phyloP scores from a whole-genome alignment of 306 rosid genomes.

The Inga oerstediana region DNA sequence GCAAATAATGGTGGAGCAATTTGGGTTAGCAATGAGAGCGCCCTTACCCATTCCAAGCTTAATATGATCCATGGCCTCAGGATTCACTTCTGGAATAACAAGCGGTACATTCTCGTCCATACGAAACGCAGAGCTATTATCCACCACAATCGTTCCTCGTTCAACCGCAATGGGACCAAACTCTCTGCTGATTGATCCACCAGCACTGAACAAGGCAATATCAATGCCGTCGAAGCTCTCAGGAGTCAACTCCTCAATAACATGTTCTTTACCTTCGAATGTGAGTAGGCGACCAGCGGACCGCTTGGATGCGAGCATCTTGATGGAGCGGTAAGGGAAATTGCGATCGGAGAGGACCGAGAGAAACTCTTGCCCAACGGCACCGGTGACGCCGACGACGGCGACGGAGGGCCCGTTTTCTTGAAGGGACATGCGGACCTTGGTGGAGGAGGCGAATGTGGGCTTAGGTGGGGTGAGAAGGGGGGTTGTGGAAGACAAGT shows the following conservation, averaged over 20 bases:
- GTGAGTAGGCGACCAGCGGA: slow-evolving; percentile 66
- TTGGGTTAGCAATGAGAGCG: slow-evolving; percentile 87
- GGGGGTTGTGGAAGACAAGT: slow-evolving; percentile 34
- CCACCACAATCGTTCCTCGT: slow-evolving; percentile 77
- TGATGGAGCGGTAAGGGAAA: slow-evolving; percentile 77
- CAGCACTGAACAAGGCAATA: slow-evolving; percentile 94
- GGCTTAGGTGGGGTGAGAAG: slow-evolving; percentile 31
- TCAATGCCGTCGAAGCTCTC: slow-evolving; percentile 85
- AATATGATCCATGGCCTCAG: slow-evolving; percentile 75
- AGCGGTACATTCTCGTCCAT: slow-evolving; percentile 84
- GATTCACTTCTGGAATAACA: slow-evolving; percentile 94
- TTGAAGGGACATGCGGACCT: slow-evolving; percentile 71
- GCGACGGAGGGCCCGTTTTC: slow-evolving; percentile 81
- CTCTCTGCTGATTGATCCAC: slow-evolving; percentile 83
- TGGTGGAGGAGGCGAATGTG: slow-evolving; percentile 24
- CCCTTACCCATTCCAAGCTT: slow-evolving; percentile 79
- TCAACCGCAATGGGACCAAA: slow-evolving; percentile 81
- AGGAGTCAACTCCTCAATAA: slow-evolving; percentile 74
- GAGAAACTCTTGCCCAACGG: slow-evolving; percentile 94
- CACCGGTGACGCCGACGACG: slow-evolving; percentile 93
- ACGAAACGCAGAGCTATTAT: slow-evolving; percentile 92
- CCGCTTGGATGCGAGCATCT: slow-evolving; percentile 32
- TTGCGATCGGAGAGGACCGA: slow-evolving; percentile 87
- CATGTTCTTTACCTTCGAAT: slow-evolving; percentile 61
- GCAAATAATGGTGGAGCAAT: slow-evolving; percentile 94